phyloP scores from a whole-genome alignment of 2,329 filamentous ascomycete genomes.

The Hypoxylon rubiginosum region DNA sequence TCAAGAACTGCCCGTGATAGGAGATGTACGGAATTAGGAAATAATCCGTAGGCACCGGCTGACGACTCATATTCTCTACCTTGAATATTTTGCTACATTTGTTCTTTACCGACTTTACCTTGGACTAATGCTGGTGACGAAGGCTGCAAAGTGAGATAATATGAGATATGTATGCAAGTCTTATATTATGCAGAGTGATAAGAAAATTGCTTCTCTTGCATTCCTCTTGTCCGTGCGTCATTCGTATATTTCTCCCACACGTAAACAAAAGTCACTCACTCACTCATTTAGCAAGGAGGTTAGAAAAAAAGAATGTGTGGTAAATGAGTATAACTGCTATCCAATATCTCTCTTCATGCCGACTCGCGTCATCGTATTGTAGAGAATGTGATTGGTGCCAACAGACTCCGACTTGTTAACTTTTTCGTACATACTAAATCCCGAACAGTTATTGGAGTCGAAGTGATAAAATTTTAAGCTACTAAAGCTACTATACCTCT shows the following conservation, averaged over 20 bases:
- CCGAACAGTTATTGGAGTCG: background rate
- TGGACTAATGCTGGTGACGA: conserved; percentile 20
- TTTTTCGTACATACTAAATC: conserved; percentile 15
- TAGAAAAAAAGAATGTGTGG: background rate
- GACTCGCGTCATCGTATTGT: conserved; percentile 11
- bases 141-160: background rate
- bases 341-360: conserved; percentile 5
- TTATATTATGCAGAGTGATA: conserved; percentile 5
- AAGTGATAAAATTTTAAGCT: conserved; percentile 4
- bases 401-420: background rate
- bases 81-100: background rate
- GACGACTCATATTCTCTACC: background rate
- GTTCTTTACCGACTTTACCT: conserved; percentile 31
- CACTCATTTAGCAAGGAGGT: background rate
- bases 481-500: background rate
- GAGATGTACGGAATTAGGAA: conserved; percentile 7
- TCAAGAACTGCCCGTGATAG: background rate
- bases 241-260: conserved; percentile 3
- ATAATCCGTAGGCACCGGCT: background rate
- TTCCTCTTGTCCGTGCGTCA: background rate
- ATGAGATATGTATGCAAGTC: background rate
- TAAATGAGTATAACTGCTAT: background rate
- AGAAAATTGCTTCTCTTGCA: conserved; percentile 3
- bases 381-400: conserved; percentile 19
- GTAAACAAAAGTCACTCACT: background rate